Evolutionary conservation across 2,329 filamentous ascomycete genomes (phyloP).

Genomic region (Diaporthe citrichinensis): DNA sequence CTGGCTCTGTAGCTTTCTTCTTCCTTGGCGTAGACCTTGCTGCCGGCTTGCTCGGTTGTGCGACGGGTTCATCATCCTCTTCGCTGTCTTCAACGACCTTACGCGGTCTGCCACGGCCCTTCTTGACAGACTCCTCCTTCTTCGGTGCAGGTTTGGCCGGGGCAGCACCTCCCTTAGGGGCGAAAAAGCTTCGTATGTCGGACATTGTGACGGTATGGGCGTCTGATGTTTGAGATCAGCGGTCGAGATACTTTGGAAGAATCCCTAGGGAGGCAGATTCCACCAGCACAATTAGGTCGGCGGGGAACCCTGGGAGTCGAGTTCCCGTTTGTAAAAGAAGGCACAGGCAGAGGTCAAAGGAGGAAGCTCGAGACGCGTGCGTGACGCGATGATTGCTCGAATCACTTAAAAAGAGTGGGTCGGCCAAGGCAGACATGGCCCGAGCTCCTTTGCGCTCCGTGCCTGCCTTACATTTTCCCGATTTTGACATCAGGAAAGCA

Average conservation of each 20-base stretch:
- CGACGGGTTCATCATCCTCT: constrained; percentile 66
- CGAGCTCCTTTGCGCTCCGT: constrained; percentile 21
- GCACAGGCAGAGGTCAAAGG: constrained; percentile 1
- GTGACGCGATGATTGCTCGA: constrained; percentile 37
- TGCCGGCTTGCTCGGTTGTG: constrained; percentile 68
- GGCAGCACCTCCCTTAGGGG: constrained; percentile 69
- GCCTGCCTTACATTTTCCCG: constrained; percentile 35
- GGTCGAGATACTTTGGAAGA: neutral
- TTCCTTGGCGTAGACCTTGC: constrained; percentile 61
- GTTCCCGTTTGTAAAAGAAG: constrained; percentile 12
- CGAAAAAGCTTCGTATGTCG: constrained; percentile 83
- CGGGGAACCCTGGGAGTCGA: neutral
- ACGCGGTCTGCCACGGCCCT: constrained; percentile 53
- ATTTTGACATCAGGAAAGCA: constrained; percentile 32
- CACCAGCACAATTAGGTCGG: neutral
- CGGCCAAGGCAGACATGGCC: constrained; percentile 28
- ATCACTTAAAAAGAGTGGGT: constrained; percentile 28
- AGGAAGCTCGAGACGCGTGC: constrained; percentile 34
- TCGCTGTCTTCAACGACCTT: constrained; percentile 58
- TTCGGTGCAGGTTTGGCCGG: constrained; percentile 53
- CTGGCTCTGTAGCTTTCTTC: constrained; percentile 67
- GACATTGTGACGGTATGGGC: constrained; percentile 65
- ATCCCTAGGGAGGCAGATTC: neutral
- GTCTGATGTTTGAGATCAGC: neutral
- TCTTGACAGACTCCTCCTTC: constrained; percentile 47